These are phyloP conservation scores for Boletus eberwhitei DNA, from an alignment of 768 basidiomycete genomes.

Conservation along the genomic window DNA sequence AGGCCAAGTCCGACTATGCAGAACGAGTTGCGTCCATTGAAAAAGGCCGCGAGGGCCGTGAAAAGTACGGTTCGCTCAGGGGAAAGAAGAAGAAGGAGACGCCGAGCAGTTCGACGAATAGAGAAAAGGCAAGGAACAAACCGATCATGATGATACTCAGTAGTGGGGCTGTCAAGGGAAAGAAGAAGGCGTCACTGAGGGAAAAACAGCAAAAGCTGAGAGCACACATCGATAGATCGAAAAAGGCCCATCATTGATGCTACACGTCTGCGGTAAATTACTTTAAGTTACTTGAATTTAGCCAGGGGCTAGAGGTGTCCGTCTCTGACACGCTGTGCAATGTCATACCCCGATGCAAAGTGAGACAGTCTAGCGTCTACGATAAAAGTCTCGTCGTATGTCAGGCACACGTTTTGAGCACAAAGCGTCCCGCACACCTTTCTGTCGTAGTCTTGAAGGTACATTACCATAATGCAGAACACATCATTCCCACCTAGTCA, in stretches of 20 bases:
- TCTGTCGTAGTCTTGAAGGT: slow-evolving; percentile 48
- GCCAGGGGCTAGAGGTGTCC: slow-evolving; percentile 22
- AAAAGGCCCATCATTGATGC: slow-evolving; percentile 41
- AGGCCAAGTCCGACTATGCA: slow-evolving; percentile 88
- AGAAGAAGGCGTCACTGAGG: slow-evolving; percentile 78
- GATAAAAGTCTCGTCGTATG: slow-evolving; percentile 46
- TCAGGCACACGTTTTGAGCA: background rate
- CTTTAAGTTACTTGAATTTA: background rate
- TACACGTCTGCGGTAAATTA: background rate
- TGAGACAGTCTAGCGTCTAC: slow-evolving; percentile 79
- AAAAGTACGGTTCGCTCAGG: slow-evolving; percentile 86
- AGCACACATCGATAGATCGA: slow-evolving; percentile 70
- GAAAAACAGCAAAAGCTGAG: slow-evolving; percentile 80
- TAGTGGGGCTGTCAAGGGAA: slow-evolving; percentile 70
- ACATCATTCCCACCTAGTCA: background rate
- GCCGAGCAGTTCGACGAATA: slow-evolving; percentile 85
- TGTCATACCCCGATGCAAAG: slow-evolving; percentile 66
- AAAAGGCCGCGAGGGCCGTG: slow-evolving; percentile 91
- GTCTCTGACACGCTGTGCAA: slow-evolving; percentile 42
- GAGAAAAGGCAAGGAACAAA: slow-evolving; percentile 91
- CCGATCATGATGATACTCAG: slow-evolving; percentile 92
- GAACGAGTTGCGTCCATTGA: slow-evolving; percentile 90
- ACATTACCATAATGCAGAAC: background rate
- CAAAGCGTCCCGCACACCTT: slow-evolving; percentile 40
- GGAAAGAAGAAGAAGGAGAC: slow-evolving; percentile 87